These are phyloP conservation scores for Wickerhamiella allomyrinae DNA, from an alignment of 805 yeast genomes.

Conservation along the genomic window DNA sequence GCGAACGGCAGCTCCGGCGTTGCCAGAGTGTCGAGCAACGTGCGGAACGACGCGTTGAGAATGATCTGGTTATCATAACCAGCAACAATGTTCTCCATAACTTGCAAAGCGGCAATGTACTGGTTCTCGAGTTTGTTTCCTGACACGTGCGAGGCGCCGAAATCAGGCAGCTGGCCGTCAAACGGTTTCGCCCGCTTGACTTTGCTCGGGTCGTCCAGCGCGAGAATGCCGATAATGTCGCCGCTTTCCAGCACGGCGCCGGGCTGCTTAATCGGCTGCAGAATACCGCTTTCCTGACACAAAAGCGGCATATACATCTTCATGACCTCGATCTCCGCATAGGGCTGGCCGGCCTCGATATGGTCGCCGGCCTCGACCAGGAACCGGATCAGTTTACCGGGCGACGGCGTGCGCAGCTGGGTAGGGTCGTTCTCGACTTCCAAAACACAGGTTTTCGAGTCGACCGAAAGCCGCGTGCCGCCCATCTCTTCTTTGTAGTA, in stretches of 20 bases:
- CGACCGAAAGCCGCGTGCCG: slow-evolving; percentile 88
- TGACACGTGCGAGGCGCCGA: slow-evolving; percentile 67
- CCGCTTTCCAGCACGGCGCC: slow-evolving; percentile 97
- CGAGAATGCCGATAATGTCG: slow-evolving; percentile 86
- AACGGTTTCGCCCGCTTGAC: slow-evolving; percentile 93
- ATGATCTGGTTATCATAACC: slow-evolving; percentile 96
- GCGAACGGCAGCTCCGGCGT: slow-evolving; percentile 79
- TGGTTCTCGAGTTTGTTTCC: slow-evolving; percentile 78
- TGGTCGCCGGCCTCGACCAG: slow-evolving; percentile 94
- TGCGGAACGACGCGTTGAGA: slow-evolving; percentile 68
- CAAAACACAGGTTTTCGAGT: slow-evolving; percentile 82
- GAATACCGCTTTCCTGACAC: slow-evolving; percentile 85
- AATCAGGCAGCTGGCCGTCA: slow-evolving; percentile 83
- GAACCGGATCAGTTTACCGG: slow-evolving; percentile 91
- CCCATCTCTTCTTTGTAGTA: slow-evolving; percentile 97
- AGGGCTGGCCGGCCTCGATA: slow-evolving; percentile 78
- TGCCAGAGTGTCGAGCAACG: slow-evolving; percentile 56
- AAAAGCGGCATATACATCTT: slow-evolving; percentile 98
- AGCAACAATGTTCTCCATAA: slow-evolving; percentile 62
- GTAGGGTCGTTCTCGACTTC: slow-evolving; percentile 98
- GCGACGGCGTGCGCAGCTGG: slow-evolving; percentile 95
- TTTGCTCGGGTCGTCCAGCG: slow-evolving; percentile 91
- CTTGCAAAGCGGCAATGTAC: slow-evolving; percentile 42
- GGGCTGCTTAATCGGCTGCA: slow-evolving; percentile 90
- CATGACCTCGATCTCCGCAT: slow-evolving; percentile 98